Evolutionary conservation across 1,284 basidiomycete genomes (phyloP).

Genomic region (Rhodotorula sp.): DNA sequence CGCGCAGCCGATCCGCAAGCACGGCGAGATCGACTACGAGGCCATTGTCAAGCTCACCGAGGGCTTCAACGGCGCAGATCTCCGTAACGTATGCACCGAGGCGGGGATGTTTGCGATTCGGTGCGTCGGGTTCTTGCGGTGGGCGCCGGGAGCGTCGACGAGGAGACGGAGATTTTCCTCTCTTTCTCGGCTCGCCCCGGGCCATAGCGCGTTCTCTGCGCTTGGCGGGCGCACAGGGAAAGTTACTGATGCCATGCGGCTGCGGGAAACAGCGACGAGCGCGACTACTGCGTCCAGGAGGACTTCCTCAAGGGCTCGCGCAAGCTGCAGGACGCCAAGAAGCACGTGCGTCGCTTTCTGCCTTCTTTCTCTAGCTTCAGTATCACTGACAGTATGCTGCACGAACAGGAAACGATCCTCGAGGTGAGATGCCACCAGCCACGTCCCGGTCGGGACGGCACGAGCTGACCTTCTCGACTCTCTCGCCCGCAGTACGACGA

Average conservation of each 20-base stretch:
- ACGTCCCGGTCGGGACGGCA: too few relatives aligned
- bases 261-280: constrained; percentile 48
- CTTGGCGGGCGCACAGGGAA: neutral
- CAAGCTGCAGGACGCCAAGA: constrained; percentile 73
- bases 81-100: constrained; percentile 96
- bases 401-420: constrained; percentile 46
- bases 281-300: constrained; percentile 88
- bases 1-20: constrained; percentile 89
- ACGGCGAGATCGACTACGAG: constrained; percentile 92
- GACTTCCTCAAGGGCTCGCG: constrained; percentile 97
- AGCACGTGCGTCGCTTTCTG: neutral
- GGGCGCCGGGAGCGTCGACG: too few relatives aligned
- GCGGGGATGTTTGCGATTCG: constrained; percentile 99
- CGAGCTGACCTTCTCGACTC: too few relatives aligned
- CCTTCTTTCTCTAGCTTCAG: too few relatives aligned
- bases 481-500: constrained; percentile 7
- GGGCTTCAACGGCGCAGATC: constrained; percentile 90
- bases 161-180: neutral
- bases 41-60: constrained; percentile 96
- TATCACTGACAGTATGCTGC: constrained; percentile 35
- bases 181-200: neutral
- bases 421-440: neutral
- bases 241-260: neutral
- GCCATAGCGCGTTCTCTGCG: neutral
- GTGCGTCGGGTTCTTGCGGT: neutral